Percentiles rank a stretch among this genome's conserved stretches.
These are phyloP conservation scores for Sporothrix pallida DNA, from an alignment of 2,329 filamentous ascomycete genomes.

Conservation along the genomic window DNA sequence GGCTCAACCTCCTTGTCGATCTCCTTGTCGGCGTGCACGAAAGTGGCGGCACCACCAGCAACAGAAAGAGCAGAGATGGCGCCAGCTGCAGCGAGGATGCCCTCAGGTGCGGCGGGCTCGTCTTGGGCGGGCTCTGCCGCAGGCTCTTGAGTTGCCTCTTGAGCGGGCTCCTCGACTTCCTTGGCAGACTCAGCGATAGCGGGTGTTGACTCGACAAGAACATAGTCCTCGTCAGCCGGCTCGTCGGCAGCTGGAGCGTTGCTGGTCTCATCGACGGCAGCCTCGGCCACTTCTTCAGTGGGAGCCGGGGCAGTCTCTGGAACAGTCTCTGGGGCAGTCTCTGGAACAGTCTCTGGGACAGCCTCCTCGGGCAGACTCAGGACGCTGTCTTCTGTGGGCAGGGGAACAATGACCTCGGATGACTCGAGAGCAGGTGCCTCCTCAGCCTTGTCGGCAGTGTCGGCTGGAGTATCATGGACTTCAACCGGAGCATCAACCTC, in stretches of 20 bases:
- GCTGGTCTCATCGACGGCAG: background rate
- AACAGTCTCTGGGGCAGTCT: background rate
- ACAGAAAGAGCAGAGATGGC: background rate
- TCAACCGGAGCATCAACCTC: background rate
- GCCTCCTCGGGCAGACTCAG: conserved; percentile 9
- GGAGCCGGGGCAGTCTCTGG: background rate
- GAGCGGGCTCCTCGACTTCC: too few relatives aligned
- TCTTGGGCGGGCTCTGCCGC: background rate
- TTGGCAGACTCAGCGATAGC: background rate
- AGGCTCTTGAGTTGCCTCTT: background rate
- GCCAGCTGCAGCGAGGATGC: background rate
- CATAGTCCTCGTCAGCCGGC: background rate
- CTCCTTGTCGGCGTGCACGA: background rate
- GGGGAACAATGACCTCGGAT: conserved; percentile 18
- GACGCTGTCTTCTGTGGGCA: background rate
- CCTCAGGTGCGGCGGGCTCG: background rate
- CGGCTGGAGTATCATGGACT: background rate
- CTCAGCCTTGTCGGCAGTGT: conserved; percentile 8
- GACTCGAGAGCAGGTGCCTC: conserved; percentile 21
- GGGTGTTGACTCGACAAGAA: too few relatives aligned
- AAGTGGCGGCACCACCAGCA: background rate
- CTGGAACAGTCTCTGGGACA: background rate
- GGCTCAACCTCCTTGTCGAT: background rate
- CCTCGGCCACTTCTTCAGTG: background rate
- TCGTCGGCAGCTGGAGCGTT: background rate